Conservation (phyloP, 1,139 yeast genomes). For the Hyphopichia fennica region DNA sequence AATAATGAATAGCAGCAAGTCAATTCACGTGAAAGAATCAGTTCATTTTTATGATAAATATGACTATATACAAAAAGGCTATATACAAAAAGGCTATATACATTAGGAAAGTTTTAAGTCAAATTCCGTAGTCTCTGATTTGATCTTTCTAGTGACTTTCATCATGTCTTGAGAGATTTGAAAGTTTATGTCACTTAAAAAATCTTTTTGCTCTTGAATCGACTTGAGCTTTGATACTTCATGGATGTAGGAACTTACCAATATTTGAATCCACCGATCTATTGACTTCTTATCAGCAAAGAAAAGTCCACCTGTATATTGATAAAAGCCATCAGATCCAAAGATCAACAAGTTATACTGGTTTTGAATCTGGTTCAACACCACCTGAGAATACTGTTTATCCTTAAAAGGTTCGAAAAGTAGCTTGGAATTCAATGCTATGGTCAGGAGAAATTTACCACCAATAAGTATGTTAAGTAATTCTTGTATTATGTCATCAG, state of each 20-base stretch:
- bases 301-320: conserved; percentile 20
- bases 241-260: conserved; percentile 6
- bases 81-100: too few species aligned
- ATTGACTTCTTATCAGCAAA: conserved; percentile 9
- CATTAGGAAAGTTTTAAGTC: too few species aligned
- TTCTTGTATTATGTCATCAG: background rate
- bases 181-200: background rate
- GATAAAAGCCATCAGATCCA: conserved; percentile 19
- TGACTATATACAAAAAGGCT: too few species aligned
- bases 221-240: background rate
- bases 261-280: conserved; percentile 17
- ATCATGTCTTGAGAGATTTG: background rate
- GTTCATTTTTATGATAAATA: too few species aligned
- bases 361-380: conserved; percentile 11
- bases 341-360: conserved; percentile 14
- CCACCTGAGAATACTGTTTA: conserved; percentile 8
- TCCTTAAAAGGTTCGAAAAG: conserved; percentile 11
- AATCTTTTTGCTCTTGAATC: background rate
- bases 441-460: background rate
- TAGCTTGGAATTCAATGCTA: conserved; percentile 5
- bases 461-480: background rate
- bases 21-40: too few species aligned
- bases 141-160: background rate
- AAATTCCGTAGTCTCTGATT: background rate
- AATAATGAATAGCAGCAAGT: too few species aligned